These are phyloP conservation scores for Penicillium freii DNA, from an alignment of 2,329 filamentous ascomycete species.

Conservation along the genomic window DNA sequence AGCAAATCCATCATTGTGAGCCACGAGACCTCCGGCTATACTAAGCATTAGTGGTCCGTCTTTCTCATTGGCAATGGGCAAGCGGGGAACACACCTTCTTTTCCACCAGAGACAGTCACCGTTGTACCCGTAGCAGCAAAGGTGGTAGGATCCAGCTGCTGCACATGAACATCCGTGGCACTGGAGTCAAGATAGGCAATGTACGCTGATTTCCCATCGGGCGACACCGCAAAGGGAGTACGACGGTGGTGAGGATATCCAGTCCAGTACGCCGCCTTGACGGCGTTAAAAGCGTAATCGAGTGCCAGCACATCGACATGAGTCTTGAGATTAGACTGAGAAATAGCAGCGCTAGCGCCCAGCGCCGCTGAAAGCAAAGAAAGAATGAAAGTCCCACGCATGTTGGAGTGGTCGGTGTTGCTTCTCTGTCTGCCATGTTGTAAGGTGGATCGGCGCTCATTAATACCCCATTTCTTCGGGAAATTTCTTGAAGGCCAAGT, in stretches of 20 bases:
- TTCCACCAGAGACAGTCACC: conserved; percentile 54
- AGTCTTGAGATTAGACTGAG: conserved; percentile 35
- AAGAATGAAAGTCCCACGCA: conserved; percentile 26
- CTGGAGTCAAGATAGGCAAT: conserved; percentile 60
- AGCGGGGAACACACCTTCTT: conserved; percentile 46
- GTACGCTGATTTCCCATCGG: conserved; percentile 59
- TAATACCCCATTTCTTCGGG: background rate
- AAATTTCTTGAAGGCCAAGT: background rate
- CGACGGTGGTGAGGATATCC: conserved; percentile 60
- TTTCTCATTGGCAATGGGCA: background rate
- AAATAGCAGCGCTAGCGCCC: conserved; percentile 22
- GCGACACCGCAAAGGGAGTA: conserved; percentile 62
- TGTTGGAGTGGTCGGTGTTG: conserved; percentile 15
- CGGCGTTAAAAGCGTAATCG: conserved; percentile 54
- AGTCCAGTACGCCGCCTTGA: conserved; percentile 63
- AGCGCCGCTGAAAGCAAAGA: conserved; percentile 27
- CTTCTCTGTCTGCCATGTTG: background rate
- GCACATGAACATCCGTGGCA: conserved; percentile 57
- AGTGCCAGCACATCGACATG: conserved; percentile 48
- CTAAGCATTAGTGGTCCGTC: background rate
- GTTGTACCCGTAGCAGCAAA: conserved; percentile 55
- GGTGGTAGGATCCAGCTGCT: conserved; percentile 55
- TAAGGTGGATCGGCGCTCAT: background rate
- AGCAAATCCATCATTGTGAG: conserved; percentile 63
- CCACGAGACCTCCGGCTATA: conserved; percentile 58